phyloP scores from a whole-genome alignment of 495 filamentous ascomycete genomes.

The Xylaria sp. region DNA sequence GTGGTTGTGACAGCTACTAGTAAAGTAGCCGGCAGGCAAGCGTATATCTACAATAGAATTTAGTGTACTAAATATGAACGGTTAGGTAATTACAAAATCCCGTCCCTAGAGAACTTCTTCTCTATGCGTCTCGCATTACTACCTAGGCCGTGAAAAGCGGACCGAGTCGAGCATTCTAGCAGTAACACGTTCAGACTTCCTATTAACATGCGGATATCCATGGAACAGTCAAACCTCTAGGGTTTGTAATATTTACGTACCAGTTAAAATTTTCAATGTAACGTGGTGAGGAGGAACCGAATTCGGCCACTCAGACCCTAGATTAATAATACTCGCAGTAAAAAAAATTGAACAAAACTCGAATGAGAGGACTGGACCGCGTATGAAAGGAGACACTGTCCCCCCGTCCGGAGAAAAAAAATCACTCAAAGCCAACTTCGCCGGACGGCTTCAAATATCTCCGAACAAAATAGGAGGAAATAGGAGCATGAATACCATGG shows the following conservation, averaged over 20 bases:
- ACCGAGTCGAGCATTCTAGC: not conserved
- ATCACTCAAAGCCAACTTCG: no score
- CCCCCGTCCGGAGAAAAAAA: no score
- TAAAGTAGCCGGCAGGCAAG: not conserved
- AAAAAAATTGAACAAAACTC: no score
- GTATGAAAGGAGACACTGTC: no score
- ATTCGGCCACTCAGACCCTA: not conserved
- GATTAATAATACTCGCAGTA: no score
- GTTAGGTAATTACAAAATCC: not conserved
- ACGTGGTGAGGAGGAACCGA: not conserved
- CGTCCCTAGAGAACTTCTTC: not conserved
- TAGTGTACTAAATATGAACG: not conserved
- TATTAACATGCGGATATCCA: not conserved
- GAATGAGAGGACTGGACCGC: no score
- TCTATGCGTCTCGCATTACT: not conserved
- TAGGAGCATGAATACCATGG: no score
- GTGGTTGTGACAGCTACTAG: not conserved
- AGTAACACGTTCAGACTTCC: not conserved
- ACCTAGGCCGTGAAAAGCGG: not conserved
- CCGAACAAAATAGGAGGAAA: not conserved
- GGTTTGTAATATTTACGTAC: not conserved
- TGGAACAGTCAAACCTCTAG: not conserved
- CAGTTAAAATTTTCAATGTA: not conserved
- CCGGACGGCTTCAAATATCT: not conserved
- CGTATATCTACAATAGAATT: not conserved